Evolutionary conservation across 2,329 filamentous ascomycete genomes (phyloP), one percentile per base, ranked within the genome.

Genomic region (Scytalidium lignicola): DNA sequence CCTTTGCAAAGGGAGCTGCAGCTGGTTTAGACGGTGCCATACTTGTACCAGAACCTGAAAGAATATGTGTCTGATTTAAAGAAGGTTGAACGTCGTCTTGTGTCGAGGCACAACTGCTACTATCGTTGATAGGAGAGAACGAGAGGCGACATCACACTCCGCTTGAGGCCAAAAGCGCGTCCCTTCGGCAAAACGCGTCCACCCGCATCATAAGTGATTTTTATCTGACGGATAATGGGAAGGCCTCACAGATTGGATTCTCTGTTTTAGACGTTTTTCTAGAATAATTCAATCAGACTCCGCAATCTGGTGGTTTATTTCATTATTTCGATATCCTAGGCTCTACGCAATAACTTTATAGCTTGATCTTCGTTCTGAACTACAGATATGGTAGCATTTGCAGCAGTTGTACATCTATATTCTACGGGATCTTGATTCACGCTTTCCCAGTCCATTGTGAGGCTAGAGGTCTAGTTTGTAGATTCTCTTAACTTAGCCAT

Each of bases 1-100:
- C 90, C 76, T 91, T 90, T 7, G 51, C 49, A 51, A 57, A 66
- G 2, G 62, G 61, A 13, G 62, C 32, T 8, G 52, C 54, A 18
- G 52, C 51, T 39, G 62, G 42, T 44, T 63, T 65, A 41, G 62
- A 61, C 8, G 62, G 64, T 20, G 63, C 64, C 64, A 65, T 65
- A 9, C 47, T 46, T 32, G 37, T 40, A 15, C 9, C 15, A 21
- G 5, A 10, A 21, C 15, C 9, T 43, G 18, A 43, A 43, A 37
- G n/a, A 17, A 37, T 37, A 37, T n/a, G 5, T 5, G 5, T 13
- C 5, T 13, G n/a, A 13, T 8, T 8, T 8, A 13, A 37, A 37
- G 15, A 15, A 17, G 6, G 6, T 37, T 15, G 32, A n/a, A 5
- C 8, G 19, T 43, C 19, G 19, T 21, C 41, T 23, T 43, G 17